These are phyloP conservation scores for Hypoxylon crocopeplum DNA, from an alignment of 495 filamentous ascomycete species.

Conservation along the genomic window DNA sequence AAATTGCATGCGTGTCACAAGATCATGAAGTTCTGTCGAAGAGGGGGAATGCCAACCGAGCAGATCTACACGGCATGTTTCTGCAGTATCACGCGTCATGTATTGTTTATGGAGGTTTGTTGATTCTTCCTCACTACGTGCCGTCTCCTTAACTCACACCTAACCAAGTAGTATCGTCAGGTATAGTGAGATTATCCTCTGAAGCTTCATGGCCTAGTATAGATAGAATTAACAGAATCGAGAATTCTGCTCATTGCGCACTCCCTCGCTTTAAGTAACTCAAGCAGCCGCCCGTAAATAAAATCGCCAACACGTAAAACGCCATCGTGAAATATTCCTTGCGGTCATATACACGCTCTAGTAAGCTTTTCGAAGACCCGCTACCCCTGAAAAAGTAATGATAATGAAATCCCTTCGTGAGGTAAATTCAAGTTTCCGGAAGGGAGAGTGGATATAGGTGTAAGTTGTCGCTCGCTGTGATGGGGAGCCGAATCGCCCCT, in stretches of 20 bases:
- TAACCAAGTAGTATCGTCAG: too few species aligned
- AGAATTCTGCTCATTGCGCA: too few species aligned
- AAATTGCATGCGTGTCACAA: neutral
- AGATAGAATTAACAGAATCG: neutral
- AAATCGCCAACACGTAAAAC: neutral
- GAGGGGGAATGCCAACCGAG: neutral
- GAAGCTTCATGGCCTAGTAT: too few species aligned
- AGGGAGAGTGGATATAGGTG: neutral
- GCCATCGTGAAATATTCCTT: neutral
- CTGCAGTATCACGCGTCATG: neutral
- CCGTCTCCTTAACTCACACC: too few species aligned
- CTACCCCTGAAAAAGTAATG: neutral
- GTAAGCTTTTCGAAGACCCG: conserved; percentile 1
- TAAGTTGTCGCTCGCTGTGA: too few species aligned
- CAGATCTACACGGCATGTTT: neutral
- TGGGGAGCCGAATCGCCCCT: too few species aligned
- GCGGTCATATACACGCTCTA: conserved; percentile 12
- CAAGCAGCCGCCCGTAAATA: too few species aligned
- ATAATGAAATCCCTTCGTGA: neutral
- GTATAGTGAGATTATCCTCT: too few species aligned
- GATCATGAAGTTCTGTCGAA: neutral
- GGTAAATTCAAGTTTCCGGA: neutral
- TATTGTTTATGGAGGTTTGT: too few species aligned
- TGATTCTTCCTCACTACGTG: too few species aligned
- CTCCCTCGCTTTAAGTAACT: too few species aligned